These are phyloP conservation scores for Epichloe sibirici DNA, from an alignment of 2,329 filamentous ascomycete genomes.

Conservation along the genomic window DNA sequence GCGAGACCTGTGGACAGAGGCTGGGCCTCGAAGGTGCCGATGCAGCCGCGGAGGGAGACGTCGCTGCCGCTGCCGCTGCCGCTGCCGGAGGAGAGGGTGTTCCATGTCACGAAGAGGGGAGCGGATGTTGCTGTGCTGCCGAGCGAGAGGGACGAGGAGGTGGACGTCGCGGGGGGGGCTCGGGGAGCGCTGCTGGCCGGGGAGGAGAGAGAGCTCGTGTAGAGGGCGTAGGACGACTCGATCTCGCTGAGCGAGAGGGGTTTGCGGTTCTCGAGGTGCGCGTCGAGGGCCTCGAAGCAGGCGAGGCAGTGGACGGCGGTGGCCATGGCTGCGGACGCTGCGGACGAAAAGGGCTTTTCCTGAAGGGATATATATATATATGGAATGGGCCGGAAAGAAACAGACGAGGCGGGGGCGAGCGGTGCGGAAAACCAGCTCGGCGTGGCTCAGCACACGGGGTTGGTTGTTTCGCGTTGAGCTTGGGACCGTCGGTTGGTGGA, in stretches of 20 bases:
- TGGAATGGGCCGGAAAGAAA: no score
- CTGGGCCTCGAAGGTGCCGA: constrained; percentile 81
- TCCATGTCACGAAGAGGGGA: constrained; percentile 93
- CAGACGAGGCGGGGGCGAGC: no score
- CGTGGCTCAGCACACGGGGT: no score
- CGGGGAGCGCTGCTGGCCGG: constrained; percentile 16
- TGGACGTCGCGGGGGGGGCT: constrained; percentile 33
- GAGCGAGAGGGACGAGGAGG: constrained; percentile 25
- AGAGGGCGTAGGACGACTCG: constrained; percentile 49
- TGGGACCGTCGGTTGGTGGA: no score
- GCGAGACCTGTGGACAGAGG: constrained; percentile 61
- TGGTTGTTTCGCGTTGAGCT: no score
- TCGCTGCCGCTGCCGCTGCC: constrained; percentile 15
- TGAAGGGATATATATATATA: neutral
- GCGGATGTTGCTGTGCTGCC: constrained; percentile 32
- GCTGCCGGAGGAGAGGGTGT: constrained; percentile 41
- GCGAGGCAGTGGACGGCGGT: constrained; percentile 75
- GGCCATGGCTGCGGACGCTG: constrained; percentile 57
- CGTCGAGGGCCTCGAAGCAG: constrained; percentile 80
- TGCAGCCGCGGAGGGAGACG: constrained; percentile 73
- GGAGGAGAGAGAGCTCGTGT: constrained; percentile 11
- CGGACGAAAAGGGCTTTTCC: no score
- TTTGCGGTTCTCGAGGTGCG: constrained; percentile 59
- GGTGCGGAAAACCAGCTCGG: no score
- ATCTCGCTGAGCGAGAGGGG: constrained; percentile 56